Conservation (phyloP, 2,329 filamentous ascomycete genomes). For the Pyricularia sp. region DNA sequence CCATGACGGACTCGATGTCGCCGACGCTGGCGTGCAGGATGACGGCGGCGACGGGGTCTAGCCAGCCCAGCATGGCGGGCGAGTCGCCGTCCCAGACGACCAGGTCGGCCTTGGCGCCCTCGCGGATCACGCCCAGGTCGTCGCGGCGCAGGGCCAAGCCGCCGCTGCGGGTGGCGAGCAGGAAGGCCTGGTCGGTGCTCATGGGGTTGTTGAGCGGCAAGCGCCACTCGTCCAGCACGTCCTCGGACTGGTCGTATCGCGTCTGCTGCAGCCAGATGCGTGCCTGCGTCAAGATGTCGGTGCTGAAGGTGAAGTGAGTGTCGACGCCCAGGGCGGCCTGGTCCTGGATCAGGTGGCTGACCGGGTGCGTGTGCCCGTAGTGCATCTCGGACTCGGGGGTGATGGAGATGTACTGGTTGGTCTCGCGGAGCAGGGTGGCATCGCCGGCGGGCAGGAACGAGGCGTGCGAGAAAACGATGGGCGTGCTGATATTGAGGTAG, state of each 20-base stretch:
- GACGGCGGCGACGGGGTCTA: slow-evolving; percentile 44
- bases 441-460: slow-evolving; percentile 30
- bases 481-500: slow-evolving; percentile 31
- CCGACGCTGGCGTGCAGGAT: slow-evolving; percentile 44
- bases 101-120: slow-evolving; percentile 44
- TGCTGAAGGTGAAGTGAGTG: slow-evolving; percentile 41
- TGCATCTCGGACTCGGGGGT: slow-evolving; percentile 52
- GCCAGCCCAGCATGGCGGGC: slow-evolving; percentile 42
- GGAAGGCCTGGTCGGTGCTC: slow-evolving; percentile 44
- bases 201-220: slow-evolving; percentile 40
- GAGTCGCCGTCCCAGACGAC: slow-evolving; percentile 40
- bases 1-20: slow-evolving; percentile 39
- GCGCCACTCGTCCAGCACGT: slow-evolving; percentile 27
- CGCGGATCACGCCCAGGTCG: slow-evolving; percentile 38
- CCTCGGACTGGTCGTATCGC: slow-evolving; percentile 27
- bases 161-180: slow-evolving; percentile 42
- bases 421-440: slow-evolving; percentile 30
- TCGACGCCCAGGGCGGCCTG: slow-evolving; percentile 44
- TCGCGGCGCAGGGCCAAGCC: slow-evolving; percentile 38
- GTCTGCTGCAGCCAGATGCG: slow-evolving; percentile 42
- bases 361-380: slow-evolving; percentile 42
- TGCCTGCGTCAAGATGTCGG: slow-evolving; percentile 41
- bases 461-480: slow-evolving; percentile 43
- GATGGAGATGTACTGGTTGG: slow-evolving; percentile 44
- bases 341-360: slow-evolving; percentile 33